Conservation (phyloP, 176 grass and related monocot genomes). For the Oryza coarctata region DNA sequence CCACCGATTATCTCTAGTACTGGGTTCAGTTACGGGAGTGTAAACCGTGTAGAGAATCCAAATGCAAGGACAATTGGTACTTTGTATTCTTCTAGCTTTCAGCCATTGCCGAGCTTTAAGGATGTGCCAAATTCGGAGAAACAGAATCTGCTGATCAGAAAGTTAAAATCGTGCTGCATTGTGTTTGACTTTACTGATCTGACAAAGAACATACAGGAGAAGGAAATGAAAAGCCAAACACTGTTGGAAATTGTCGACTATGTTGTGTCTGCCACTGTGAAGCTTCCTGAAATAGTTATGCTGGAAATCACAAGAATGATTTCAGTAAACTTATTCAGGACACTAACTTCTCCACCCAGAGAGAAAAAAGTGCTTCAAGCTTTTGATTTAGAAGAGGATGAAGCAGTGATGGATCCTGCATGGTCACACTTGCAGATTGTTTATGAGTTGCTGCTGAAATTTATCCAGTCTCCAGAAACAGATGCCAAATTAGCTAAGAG, state of each 20-base stretch:
- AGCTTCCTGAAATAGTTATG: slow-evolving; percentile 38
- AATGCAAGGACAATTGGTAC: background rate
- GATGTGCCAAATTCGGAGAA: slow-evolving; percentile 48
- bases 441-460: slow-evolving; percentile 53
- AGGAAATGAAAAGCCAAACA: slow-evolving; percentile 40
- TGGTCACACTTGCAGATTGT: slow-evolving; percentile 53
- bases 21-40: slow-evolving; percentile 7
- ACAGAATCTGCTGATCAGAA: slow-evolving; percentile 35
- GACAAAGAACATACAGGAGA: slow-evolving; percentile 36
- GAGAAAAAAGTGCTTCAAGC: slow-evolving; percentile 28
- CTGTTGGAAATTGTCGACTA: slow-evolving; percentile 47
- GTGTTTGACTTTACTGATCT: slow-evolving; percentile 49
- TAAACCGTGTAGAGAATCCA: background rate
- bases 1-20: background rate
- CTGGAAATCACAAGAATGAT: slow-evolving; percentile 39
- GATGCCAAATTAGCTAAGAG: slow-evolving; percentile 55
- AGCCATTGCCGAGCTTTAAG: slow-evolving; percentile 44
- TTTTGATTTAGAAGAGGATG: slow-evolving; percentile 50
- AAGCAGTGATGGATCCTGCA: slow-evolving; percentile 44
- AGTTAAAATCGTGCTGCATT: slow-evolving; percentile 45
- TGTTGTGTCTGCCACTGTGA: slow-evolving; percentile 16
- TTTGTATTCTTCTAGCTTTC: slow-evolving; percentile 23
- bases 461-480: slow-evolving; percentile 41
- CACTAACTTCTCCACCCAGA: slow-evolving; percentile 26
- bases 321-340: slow-evolving; percentile 53